A percentile compares a stretch with the other conserved stretches of the same genome.
These are phyloP conservation scores for Phaseolus coccineus DNA, from an alignment of 331 rosid genomes.

Conservation along the genomic window DNA sequence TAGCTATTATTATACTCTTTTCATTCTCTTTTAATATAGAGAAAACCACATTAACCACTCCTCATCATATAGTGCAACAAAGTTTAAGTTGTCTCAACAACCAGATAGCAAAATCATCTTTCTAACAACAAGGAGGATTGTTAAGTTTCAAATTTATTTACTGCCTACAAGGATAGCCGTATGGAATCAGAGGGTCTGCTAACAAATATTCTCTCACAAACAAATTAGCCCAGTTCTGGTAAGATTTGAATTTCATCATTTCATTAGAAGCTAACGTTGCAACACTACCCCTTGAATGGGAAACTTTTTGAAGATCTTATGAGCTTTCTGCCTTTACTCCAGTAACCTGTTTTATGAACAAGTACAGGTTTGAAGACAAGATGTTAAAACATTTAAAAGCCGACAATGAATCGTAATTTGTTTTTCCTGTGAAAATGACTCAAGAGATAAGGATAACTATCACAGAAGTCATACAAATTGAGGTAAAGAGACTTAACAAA, in stretches of 20 bases:
- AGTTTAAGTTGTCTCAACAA: constrained; percentile 11
- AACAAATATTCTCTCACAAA: constrained; percentile 69
- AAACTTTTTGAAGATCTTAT: constrained; percentile 41
- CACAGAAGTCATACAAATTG: neutral
- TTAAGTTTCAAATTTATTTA: neutral
- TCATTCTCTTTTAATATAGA: neutral
- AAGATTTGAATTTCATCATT: constrained; percentile 71
- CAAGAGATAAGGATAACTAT: constrained; percentile 12
- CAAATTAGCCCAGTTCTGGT: constrained; percentile 74
- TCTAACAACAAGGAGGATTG: constrained; percentile 12
- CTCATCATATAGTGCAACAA: neutral
- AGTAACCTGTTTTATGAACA: constrained; percentile 41
- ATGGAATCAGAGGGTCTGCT: constrained; percentile 70
- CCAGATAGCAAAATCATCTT: constrained; percentile 5
- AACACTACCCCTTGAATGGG: constrained; percentile 41
- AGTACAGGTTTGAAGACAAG: constrained; percentile 34
- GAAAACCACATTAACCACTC: neutral
- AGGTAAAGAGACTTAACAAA: neutral
- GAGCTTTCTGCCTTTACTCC: constrained; percentile 23
- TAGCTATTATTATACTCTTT: neutral
- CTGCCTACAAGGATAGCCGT: constrained; percentile 17
- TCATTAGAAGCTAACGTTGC: constrained; percentile 61
- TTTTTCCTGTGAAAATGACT: constrained; percentile 17
- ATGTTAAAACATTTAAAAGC: constrained; percentile 20
- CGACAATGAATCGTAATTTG: constrained; percentile 18